A percentile compares a stretch with the other conserved stretches of the same genome.
Evolutionary conservation across 2,329 filamentous ascomycete genomes (phyloP).

Genomic region (Corynespora cassiicola): DNA sequence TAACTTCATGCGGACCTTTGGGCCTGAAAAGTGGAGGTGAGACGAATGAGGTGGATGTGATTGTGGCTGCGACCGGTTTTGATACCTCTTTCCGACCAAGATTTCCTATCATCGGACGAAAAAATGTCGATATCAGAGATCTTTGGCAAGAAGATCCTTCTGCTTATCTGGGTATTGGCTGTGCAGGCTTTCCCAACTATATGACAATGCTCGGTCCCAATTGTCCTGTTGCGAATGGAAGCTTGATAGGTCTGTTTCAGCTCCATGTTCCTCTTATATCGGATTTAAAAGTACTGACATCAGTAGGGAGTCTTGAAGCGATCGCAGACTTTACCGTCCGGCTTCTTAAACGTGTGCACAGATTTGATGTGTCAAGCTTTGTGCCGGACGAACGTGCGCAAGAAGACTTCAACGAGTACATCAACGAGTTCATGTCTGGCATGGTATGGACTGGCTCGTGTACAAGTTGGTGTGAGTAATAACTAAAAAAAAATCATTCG

Average conservation of each 20-base stretch:
- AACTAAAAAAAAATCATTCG: no score
- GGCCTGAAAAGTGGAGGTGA: no score
- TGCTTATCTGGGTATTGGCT: conserved; percentile 11
- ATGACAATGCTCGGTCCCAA: conserved; percentile 14
- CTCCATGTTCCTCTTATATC: background rate
- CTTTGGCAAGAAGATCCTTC: conserved; percentile 10
- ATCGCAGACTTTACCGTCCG: conserved; percentile 10
- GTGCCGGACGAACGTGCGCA: conserved; percentile 8
- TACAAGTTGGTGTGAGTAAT: conserved; percentile 11
- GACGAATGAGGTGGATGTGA: no score
- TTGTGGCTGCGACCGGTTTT: conserved; percentile 14
- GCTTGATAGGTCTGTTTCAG: conserved; percentile 8
- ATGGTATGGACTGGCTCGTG: conserved; percentile 9
- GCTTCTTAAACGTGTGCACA: conserved; percentile 7
- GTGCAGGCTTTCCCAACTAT: conserved; percentile 13
- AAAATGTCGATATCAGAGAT: conserved; percentile 6
- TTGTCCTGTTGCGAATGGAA: conserved; percentile 14
- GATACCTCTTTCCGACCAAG: conserved; percentile 14
- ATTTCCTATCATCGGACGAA: conserved; percentile 28
- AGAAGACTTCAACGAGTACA: conserved; percentile 33
- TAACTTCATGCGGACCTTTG: no score
- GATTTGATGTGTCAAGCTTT: conserved; percentile 6
- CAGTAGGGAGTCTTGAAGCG: conserved; percentile 10
- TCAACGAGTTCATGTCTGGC: conserved; percentile 10
- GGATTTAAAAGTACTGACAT: background rate